These are phyloP conservation scores for Pseudogymnoascus sp. DNA, from an alignment of 2,329 filamentous ascomycete species.

Conservation along the genomic window DNA sequence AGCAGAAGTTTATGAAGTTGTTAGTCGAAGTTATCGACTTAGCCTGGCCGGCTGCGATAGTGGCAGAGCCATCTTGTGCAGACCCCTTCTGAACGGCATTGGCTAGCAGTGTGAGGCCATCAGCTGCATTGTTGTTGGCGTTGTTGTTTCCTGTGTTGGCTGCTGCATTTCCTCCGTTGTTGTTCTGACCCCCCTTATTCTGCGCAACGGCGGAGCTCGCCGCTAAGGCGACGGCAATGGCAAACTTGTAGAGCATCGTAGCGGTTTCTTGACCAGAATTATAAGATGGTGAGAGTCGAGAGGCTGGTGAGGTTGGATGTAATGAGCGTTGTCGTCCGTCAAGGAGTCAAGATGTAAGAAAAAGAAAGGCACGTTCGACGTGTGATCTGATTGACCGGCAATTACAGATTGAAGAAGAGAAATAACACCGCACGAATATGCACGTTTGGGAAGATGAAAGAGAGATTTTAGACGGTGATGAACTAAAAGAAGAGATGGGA, in stretches of 20 bases:
- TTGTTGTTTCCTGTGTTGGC: slow-evolving; percentile 12
- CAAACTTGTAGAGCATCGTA: slow-evolving; percentile 4
- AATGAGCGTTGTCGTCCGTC: slow-evolving; percentile 21
- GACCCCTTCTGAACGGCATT: slow-evolving; percentile 26
- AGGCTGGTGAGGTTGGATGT: slow-evolving; percentile 12
- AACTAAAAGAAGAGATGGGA: slow-evolving; percentile 16
- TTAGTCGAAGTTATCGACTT: slow-evolving; percentile 23
- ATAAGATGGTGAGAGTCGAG: background rate
- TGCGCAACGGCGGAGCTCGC: slow-evolving; percentile 2
- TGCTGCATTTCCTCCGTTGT: background rate
- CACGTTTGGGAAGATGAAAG: slow-evolving; percentile 21
- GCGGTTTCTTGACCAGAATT: background rate
- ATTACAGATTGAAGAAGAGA: slow-evolving; percentile 20
- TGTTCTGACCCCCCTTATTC: background rate
- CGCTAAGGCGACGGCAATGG: background rate
- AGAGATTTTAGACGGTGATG: slow-evolving; percentile 21
- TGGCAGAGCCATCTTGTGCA: slow-evolving; percentile 20
- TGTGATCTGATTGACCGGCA: slow-evolving; percentile 28
- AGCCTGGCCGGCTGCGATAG: slow-evolving; percentile 23
- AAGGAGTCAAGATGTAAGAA: slow-evolving; percentile 20
- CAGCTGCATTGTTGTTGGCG: slow-evolving; percentile 6
- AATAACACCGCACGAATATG: slow-evolving; percentile 4
- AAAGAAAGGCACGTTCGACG: slow-evolving; percentile 30
- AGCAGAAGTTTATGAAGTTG: slow-evolving; percentile 30
- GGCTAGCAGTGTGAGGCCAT: slow-evolving; percentile 17